Evolutionary conservation across 331 rosid species (phyloP).

Genomic region (Acacia pycnantha): DNA sequence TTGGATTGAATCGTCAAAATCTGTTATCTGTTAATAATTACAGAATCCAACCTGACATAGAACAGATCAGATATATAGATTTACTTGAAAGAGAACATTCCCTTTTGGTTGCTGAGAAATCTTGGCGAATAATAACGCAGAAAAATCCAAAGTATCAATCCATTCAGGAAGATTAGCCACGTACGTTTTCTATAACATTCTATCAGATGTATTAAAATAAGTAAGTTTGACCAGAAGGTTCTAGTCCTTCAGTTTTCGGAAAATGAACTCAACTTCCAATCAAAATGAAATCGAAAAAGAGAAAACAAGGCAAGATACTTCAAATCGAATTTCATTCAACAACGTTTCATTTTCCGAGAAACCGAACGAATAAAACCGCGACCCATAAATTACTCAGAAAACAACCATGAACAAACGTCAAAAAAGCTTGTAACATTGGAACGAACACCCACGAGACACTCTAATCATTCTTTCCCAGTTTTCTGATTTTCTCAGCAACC

Average conservation of each 20-base stretch:
- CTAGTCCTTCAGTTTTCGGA: background rate
- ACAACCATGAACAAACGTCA: background rate
- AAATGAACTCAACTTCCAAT: background rate
- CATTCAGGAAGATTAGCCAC: background rate
- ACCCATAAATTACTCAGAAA: background rate
- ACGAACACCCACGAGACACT: background rate
- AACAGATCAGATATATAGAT: background rate
- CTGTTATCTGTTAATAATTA: background rate
- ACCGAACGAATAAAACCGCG: background rate
- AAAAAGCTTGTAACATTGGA: background rate
- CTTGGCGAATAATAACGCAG: background rate
- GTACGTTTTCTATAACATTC: background rate
- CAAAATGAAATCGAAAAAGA: background rate
- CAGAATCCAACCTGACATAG: slow-evolving; percentile 8
- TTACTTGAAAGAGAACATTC: background rate
- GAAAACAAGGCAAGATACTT: background rate
- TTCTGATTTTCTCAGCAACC: background rate
- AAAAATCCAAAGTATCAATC: background rate
- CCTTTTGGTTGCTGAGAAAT: slow-evolving; percentile 17
- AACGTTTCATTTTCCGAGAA: background rate
- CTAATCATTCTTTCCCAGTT: background rate
- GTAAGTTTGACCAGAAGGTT: background rate
- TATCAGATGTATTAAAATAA: background rate
- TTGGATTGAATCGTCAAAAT: background rate
- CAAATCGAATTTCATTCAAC: background rate